A percentile compares a stretch with the other conserved stretches of the same genome.
phyloP scores from a whole-genome alignment of 2,329 filamentous ascomycete species.

The Neobulgaria alba region DNA sequence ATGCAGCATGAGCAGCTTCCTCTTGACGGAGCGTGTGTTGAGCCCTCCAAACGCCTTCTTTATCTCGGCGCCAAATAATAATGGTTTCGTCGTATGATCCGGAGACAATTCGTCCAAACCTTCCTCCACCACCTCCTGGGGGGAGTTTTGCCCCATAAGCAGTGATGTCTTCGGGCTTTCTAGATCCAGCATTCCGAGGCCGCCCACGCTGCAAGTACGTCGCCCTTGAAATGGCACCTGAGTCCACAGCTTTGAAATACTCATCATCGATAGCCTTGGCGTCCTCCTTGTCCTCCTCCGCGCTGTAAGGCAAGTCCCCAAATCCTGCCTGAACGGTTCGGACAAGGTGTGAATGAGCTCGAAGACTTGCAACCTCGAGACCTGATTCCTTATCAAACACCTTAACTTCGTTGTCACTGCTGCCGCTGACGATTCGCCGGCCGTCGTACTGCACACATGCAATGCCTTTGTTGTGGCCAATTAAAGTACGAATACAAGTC shows the following conservation, averaged over 20 bases:
- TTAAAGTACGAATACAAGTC: constrained; percentile 65
- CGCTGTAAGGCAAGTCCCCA: constrained; percentile 75
- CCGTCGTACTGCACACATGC: constrained; percentile 97
- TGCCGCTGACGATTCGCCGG: constrained; percentile 86
- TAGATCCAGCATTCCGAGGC: constrained; percentile 54
- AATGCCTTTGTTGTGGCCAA: constrained; percentile 89
- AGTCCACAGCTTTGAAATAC: constrained; percentile 55
- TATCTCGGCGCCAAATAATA: constrained; percentile 86
- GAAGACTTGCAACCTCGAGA: constrained; percentile 80
- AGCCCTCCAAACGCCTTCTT: constrained; percentile 75
- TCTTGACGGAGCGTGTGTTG: constrained; percentile 69
- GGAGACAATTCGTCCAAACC: constrained; percentile 89
- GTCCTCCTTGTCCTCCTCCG: constrained; percentile 63
- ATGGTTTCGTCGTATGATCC: constrained; percentile 95
- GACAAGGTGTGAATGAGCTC: constrained; percentile 76
- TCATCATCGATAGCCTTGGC: constrained; percentile 64
- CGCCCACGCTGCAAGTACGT: constrained; percentile 28
- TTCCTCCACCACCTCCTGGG: constrained; percentile 81
- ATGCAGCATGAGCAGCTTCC: constrained; percentile 46
- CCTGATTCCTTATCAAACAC: constrained; percentile 85
- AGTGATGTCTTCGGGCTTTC: constrained; percentile 64
- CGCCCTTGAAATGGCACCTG: constrained; percentile 34
- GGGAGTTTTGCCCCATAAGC: constrained; percentile 80
- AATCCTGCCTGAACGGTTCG: constrained; percentile 94
- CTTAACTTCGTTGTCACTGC: constrained; percentile 90